phyloP scores from a whole-genome alignment of 2,329 filamentous ascomycete genomes.

The Apiospora hydei region DNA sequence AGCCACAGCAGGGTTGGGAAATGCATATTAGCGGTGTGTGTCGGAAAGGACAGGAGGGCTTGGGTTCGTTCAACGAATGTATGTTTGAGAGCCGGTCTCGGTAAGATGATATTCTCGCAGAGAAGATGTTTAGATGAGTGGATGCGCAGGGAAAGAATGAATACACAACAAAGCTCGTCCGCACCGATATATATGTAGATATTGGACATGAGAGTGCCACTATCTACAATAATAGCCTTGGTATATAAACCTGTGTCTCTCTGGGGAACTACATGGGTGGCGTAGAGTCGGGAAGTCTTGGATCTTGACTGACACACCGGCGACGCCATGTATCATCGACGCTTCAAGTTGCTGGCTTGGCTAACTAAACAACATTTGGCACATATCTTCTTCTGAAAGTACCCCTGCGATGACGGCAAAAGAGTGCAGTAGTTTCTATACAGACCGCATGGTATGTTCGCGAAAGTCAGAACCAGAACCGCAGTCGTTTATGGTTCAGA shows the following conservation, averaged over 20 bases:
- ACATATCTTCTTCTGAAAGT: background rate
- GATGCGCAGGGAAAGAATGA: background rate
- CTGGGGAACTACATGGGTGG: background rate
- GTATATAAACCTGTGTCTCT: background rate
- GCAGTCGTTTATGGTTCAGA: background rate
- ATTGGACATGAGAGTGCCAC: background rate
- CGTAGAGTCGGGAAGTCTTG: background rate
- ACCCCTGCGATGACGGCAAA: background rate
- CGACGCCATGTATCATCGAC: background rate
- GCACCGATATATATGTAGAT: background rate
- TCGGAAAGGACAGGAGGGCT: background rate
- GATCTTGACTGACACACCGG: background rate
- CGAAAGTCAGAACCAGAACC: background rate
- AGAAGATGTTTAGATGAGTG: background rate
- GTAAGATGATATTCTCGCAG: background rate
- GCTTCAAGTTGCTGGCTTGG: background rate
- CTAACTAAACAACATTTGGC: background rate
- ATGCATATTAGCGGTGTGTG: background rate
- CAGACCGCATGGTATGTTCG: background rate
- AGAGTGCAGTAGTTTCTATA: no score
- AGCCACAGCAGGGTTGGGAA: background rate
- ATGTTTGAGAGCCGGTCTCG: slow-evolving; percentile 6
- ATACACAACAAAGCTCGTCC: background rate
- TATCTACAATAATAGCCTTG: background rate
- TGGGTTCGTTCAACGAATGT: background rate